Evolutionary conservation across 2,329 filamentous ascomycete genomes (phyloP).

Genomic region (Alternaria sp.): DNA sequence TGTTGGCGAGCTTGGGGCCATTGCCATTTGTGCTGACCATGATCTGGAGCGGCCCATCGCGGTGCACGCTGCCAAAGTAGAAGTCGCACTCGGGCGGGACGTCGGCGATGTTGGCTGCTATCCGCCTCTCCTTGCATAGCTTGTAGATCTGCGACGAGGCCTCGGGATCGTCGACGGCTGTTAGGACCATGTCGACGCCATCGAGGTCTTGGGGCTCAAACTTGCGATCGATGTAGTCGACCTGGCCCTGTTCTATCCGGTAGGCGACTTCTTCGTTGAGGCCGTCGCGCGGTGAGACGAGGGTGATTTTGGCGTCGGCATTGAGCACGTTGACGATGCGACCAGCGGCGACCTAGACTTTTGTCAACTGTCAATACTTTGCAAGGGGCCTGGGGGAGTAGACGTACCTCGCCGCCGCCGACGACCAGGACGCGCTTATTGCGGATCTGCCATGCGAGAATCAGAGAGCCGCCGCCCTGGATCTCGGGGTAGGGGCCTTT

Average conservation of each 20-base stretch:
- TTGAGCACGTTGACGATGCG: slow-evolving; percentile 94
- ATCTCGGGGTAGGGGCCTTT: slow-evolving; percentile 73
- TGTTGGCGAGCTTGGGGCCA: slow-evolving; percentile 86
- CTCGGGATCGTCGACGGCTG: slow-evolving; percentile 89
- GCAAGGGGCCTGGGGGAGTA: neutral
- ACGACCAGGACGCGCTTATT: slow-evolving; percentile 90
- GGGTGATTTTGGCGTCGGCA: slow-evolving; percentile 87
- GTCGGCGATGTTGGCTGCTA: slow-evolving; percentile 95
- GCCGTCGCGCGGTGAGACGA: slow-evolving; percentile 79
- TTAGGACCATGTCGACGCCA: slow-evolving; percentile 82
- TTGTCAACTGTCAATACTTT: slow-evolving; percentile 43
- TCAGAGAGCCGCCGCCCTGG: slow-evolving; percentile 88
- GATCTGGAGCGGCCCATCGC: slow-evolving; percentile 92
- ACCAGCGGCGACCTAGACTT: slow-evolving; percentile 83
- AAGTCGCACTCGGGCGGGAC: slow-evolving; percentile 98
- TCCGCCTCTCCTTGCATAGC: slow-evolving; percentile 81
- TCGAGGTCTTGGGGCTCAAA: slow-evolving; percentile 91
- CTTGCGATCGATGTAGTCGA: slow-evolving; percentile 79
- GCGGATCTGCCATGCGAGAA: slow-evolving; percentile 93
- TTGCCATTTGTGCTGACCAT: slow-evolving; percentile 99
- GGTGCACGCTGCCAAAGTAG: slow-evolving; percentile 95
- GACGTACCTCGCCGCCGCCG: slow-evolving; percentile 86
- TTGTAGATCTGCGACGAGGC: slow-evolving; percentile 94
- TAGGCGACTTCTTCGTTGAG: slow-evolving; percentile 88
- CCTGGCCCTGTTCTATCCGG: slow-evolving; percentile 75